These are phyloP conservation scores for Solanum sejunctum DNA, from an alignment of 257 asterid species.

Conservation along the genomic window DNA sequence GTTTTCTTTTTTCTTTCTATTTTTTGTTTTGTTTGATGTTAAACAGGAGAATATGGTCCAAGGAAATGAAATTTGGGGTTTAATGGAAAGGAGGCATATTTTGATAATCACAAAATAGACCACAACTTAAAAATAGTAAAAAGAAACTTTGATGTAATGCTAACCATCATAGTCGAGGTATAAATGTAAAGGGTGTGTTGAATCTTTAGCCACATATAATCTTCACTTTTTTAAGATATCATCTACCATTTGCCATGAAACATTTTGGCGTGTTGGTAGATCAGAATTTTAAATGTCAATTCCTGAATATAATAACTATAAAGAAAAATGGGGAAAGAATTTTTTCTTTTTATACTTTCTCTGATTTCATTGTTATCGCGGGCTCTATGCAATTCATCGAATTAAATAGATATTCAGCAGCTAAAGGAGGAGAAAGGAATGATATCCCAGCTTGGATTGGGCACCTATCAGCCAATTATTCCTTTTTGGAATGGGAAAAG, in stretches of 20 bases:
- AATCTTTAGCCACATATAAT: not conserved
- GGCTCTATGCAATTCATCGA: too few species aligned
- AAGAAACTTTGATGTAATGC: not conserved
- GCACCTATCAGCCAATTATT: too few species aligned
- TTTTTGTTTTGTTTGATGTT: not conserved
- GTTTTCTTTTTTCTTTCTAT: too few species aligned
- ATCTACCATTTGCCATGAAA: not conserved
- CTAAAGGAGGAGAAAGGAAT: too few species aligned
- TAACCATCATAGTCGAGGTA: not conserved
- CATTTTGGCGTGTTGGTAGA: not conserved
- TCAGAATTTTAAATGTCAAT: not conserved
- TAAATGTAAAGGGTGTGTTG: not conserved
- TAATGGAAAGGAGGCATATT: not conserved
- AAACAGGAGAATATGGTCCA: not conserved
- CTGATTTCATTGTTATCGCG: too few species aligned
- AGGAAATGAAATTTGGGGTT: not conserved
- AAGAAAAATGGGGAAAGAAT: too few species aligned
- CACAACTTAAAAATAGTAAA: not conserved
- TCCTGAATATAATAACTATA: too few species aligned
- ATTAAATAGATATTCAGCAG: too few species aligned
- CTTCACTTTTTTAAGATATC: not conserved
- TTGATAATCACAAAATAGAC: not conserved
- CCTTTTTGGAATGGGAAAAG: too few species aligned
- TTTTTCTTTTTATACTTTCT: too few species aligned
- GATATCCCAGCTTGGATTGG: too few species aligned